Base-by-base conservation (phyloP, 257 asterid species). In the Cruciata laevipes region DNA sequence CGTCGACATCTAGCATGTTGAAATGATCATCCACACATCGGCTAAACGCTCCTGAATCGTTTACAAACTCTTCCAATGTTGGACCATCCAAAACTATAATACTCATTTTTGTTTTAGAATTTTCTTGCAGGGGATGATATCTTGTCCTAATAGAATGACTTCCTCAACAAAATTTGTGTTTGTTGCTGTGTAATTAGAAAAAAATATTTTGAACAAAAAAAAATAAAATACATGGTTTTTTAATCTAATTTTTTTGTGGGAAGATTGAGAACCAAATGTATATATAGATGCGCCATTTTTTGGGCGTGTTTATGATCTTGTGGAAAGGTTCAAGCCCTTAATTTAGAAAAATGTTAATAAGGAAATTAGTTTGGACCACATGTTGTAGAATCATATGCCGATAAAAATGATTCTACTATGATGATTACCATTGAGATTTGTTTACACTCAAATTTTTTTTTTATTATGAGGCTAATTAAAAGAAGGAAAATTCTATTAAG, bases 41-140 rank as follows among this genome's bases (percentile, higher is more conserved):
- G 68, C 74, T 81, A 69, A 87, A 89, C 7, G 78, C 70, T 10
- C 53, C 14, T 3, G 79, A 59, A 35, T 86, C 85, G 71, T 85
- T 76, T 42, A 85, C 85, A 32, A 89, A 87, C 10, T 75, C 81
- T 31, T 59, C 65, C 65, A 87, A 80, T 6, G 70, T 76, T 11
- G 77, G 80, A 6, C 81, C 84, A 63, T 87, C 95, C 27, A 89
- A 44, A 11, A 85, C 67, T 58, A 76, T 80, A 17, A 85, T 79
- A 61, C 92, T 83, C 90, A 83, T 89, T 53, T 47, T 70, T 56
- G 6, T 17, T 20, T 20, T 32, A 18, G 38, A 27, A n/a, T 7
- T 47, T 47, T 47, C 9, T 49, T n/a, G n/a, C 24, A 5, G 60
- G 25, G 27, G 27, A 30, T 65, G 37, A 40, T 17, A 14, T 37